Conservation (phyloP, 805 yeast species). For the Teunomyces funiuensis region DNA sequence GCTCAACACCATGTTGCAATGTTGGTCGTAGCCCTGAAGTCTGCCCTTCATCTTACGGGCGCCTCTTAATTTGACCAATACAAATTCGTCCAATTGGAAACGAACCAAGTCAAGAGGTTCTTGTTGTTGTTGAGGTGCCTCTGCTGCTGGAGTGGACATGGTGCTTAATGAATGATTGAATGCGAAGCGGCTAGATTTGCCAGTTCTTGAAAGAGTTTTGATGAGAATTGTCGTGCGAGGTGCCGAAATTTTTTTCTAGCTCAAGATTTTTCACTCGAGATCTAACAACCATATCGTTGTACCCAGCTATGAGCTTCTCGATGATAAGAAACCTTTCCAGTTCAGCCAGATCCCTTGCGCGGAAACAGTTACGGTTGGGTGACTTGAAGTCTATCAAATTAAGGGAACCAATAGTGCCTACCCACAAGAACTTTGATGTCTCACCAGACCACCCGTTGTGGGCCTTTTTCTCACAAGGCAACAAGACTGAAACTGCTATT, state of each 20-base stretch:
- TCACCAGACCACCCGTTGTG: conserved; percentile 90
- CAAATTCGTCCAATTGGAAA: conserved; percentile 80
- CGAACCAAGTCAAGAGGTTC: conserved; percentile 93
- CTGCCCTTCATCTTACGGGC: conserved; percentile 90
- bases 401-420: conserved; percentile 83
- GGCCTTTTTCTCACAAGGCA: conserved; percentile 71
- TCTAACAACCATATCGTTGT: background rate
- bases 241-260: background rate
- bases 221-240: conserved; percentile 6
- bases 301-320: conserved; percentile 8
- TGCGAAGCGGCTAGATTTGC: background rate
- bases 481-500: conserved; percentile 53
- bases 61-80: conserved; percentile 88
- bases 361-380: conserved; percentile 20
- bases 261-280: conserved; percentile 8
- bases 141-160: conserved; percentile 28
- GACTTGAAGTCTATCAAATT: conserved; percentile 46
- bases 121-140: conserved; percentile 26
- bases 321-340: conserved; percentile 6
- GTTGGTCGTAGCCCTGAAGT: conserved; percentile 92
- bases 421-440: conserved; percentile 67
- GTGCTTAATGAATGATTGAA: background rate
- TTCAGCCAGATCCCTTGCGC: conserved; percentile 9
- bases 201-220: background rate
- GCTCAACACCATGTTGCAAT: conserved; percentile 92